Conservation (phyloP, 2,329 filamentous ascomycete genomes). For the Curvularia spicifera region DNA sequence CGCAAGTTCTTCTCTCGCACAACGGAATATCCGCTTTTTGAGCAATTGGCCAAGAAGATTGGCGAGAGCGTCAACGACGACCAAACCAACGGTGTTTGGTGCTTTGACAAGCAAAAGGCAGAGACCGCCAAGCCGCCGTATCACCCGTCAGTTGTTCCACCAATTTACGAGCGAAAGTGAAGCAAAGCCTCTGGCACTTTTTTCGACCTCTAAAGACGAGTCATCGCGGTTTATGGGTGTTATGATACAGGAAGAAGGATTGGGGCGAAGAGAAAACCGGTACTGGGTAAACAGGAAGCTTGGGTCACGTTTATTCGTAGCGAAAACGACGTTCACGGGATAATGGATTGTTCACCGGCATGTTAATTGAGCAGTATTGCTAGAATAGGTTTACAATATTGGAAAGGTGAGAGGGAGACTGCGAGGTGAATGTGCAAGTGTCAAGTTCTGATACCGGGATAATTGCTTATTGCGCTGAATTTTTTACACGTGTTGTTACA, state of each 20-base stretch:
- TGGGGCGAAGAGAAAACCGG: neutral
- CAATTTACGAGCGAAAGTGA: conserved; percentile 34
- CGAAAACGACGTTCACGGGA: neutral
- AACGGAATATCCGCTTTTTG: conserved; percentile 52
- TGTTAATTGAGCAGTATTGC: neutral
- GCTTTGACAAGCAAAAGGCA: conserved; percentile 65
- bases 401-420: too few relatives aligned
- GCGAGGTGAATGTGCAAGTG: neutral
- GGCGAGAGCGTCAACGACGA: conserved; percentile 63
- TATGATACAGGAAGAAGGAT: neutral
- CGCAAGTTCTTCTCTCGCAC: conserved; percentile 75
- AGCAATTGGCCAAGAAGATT: conserved; percentile 55
- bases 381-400: neutral
- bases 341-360: neutral
- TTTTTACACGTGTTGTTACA: conserved; percentile 6
- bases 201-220: neutral
- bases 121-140: conserved; percentile 37
- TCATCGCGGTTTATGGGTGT: neutral
- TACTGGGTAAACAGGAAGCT: neutral
- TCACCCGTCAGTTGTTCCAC: conserved; percentile 36
- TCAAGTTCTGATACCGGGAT: neutral
- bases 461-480: neutral
- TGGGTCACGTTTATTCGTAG: neutral
- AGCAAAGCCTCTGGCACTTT: neutral
- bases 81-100: conserved; percentile 74